phyloP scores from a whole-genome alignment of 768 basidiomycete genomes.

The Piloderma croceum region DNA sequence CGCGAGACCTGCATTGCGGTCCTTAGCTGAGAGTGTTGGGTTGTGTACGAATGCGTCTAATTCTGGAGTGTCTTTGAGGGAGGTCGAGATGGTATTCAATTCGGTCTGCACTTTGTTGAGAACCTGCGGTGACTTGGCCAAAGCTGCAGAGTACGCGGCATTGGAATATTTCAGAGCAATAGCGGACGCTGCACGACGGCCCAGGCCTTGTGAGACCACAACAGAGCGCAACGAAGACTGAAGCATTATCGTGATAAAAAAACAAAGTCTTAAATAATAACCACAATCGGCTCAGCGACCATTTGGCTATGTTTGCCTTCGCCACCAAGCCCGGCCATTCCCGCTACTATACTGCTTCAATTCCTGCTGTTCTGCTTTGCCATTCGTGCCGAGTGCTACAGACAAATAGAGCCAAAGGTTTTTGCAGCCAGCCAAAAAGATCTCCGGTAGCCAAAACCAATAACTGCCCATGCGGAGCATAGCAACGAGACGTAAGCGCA shows the following conservation, averaged over 20 bases:
- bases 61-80: constrained; percentile 62
- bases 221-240: constrained; percentile 49
- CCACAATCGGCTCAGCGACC: no score
- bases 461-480: no score
- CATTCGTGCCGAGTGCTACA: no score
- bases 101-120: constrained; percentile 86
- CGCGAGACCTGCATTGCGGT: constrained; percentile 64
- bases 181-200: constrained; percentile 68
- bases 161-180: constrained; percentile 83
- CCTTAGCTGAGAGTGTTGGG: constrained; percentile 82
- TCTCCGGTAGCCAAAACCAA: no score
- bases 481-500: no score
- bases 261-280: no score
- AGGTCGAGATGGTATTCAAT: constrained; percentile 61
- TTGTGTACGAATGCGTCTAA: constrained; percentile 74
- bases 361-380: no score
- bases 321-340: no score
- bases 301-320: no score
- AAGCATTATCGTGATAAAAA: constrained; percentile 43
- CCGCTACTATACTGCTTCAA: no score
- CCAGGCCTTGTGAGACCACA: constrained; percentile 42
- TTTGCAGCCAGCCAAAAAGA: no score
- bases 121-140: constrained; percentile 74
- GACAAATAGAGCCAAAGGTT: no score
- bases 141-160: constrained; percentile 74